Evolutionary conservation across 495 filamentous ascomycete genomes (phyloP).

Genomic region (Aspergillus diversus): DNA sequence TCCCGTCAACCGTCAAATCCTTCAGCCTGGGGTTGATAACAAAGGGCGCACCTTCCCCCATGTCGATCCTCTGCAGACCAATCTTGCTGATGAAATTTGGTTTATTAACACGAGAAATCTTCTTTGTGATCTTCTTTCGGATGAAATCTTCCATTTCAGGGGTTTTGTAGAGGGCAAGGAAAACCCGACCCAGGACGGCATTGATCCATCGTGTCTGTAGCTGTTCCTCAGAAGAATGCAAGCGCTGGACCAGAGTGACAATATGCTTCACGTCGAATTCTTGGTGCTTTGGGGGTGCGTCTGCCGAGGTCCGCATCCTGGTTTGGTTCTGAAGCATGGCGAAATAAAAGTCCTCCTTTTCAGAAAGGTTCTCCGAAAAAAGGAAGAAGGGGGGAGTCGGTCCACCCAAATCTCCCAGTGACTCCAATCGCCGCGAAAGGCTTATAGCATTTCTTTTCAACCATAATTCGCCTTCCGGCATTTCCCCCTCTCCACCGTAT

Average conservation of each 20-base stretch:
- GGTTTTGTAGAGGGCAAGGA: slow-evolving; percentile 85
- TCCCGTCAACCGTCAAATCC: slow-evolving; percentile 89
- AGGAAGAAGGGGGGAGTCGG: slow-evolving; percentile 82
- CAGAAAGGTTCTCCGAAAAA: slow-evolving; percentile 90
- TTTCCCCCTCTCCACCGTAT: slow-evolving; percentile 77
- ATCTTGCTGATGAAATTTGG: slow-evolving; percentile 87
- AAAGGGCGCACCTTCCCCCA: slow-evolving; percentile 84
- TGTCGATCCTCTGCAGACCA: slow-evolving; percentile 76
- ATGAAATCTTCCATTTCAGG: slow-evolving; percentile 77
- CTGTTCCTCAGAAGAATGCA: slow-evolving; percentile 92
- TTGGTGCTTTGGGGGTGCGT: slow-evolving; percentile 69
- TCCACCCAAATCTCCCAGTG: slow-evolving; percentile 60
- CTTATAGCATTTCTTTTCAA: slow-evolving; percentile 95
- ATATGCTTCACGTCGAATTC: slow-evolving; percentile 84
- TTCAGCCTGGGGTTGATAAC: slow-evolving; percentile 88
- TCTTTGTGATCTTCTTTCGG: slow-evolving; percentile 87
- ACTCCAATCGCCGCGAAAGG: slow-evolving; percentile 69
- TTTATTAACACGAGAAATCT: slow-evolving; percentile 91
- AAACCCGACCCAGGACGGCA: slow-evolving; percentile 83
- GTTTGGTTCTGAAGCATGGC: slow-evolving; percentile 86
- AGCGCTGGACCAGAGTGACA: slow-evolving; percentile 79
- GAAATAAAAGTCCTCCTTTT: slow-evolving; percentile 98
- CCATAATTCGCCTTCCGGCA: slow-evolving; percentile 90
- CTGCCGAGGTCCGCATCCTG: slow-evolving; percentile 56
- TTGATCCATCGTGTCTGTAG: slow-evolving; percentile 94